Base-by-base conservation (phyloP, 768 basidiomycete species). In the Amanita inopinata region DNA sequence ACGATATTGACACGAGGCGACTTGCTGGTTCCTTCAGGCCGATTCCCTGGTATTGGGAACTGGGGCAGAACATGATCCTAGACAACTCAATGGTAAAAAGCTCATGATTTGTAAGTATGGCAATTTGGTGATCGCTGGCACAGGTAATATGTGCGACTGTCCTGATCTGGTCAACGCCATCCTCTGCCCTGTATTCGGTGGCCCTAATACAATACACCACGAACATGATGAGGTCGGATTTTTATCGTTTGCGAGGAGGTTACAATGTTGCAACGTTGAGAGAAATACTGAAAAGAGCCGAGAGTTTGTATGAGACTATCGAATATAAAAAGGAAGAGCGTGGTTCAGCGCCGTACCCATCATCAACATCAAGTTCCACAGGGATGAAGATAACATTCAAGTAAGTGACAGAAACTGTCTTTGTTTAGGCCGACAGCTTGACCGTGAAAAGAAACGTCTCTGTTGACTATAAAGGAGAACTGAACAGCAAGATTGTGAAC, bases 41-140 rank as follows among this genome's bases (percentile, higher is more conserved):
- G 58, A 65, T 48, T 52, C 56, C 2, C 49, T 56, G 10, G 65
- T 55, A 63, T 45, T 71, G 69, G 69, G 49, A 53, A 3, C 27
- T 65, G 10, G 32, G 59, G 8, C 45, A 48, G n/a, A 49, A 46
- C 4, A 22, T 65, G 25, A 50, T 64, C 1, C 24, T 55, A 5
- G 59, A 62, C 12, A 56, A 62, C 43, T 58, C 66, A 3, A 51
- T 66, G 54, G 69, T 69, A 47, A 44, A n/a, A n/a, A 54, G 51
- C 19, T 23, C 15, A 28, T 5, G 18, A 15, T 11, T 38, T 15
- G 27, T 32, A 10, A 18, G 12, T 34, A 2, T n/a, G 19, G 18
- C 14, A 30, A 10, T 12, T 15, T 22, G 17, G 12, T 40, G 9
- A 34, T 30, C 34, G 7, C 17, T 23, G 15, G 27, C 27, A 5